A percentile compares a stretch with the other conserved stretches of the same genome.
phyloP scores from a whole-genome alignment of 1,284 basidiomycete species.

The Cystobasidiaceae sp. region DNA sequence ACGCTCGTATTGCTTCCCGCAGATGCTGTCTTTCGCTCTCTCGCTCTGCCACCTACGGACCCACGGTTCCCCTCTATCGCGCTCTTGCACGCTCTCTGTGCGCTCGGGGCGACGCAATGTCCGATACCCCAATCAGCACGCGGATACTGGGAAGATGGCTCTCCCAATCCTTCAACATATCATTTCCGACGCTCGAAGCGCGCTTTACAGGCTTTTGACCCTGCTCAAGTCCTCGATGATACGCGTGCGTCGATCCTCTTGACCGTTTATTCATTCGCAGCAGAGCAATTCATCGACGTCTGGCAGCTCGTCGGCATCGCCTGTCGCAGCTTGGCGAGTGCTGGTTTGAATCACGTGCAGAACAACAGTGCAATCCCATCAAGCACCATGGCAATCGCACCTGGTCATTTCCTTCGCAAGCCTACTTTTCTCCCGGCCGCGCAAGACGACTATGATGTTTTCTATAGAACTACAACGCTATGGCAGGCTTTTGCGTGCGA shows the following conservation, averaged over 20 bases:
- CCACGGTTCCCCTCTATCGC: slow-evolving; percentile 22
- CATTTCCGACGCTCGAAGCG: slow-evolving; percentile 19
- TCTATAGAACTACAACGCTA: slow-evolving; percentile 21
- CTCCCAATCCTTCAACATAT: neutral
- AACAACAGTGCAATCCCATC: slow-evolving; percentile 22
- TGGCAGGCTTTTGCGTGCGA: slow-evolving; percentile 11
- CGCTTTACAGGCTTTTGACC: slow-evolving; percentile 5
- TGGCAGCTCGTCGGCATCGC: slow-evolving; percentile 23
- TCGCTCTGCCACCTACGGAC: slow-evolving; percentile 23
- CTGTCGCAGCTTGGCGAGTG: neutral
- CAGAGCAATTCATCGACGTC: slow-evolving; percentile 25
- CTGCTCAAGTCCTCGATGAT: slow-evolving; percentile 9
- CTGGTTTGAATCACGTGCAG: slow-evolving; percentile 27
- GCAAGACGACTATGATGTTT: slow-evolving; percentile 22
- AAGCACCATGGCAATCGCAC: slow-evolving; percentile 12
- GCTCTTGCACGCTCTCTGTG: slow-evolving; percentile 13
- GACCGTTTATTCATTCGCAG: slow-evolving; percentile 17
- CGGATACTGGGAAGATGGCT: slow-evolving; percentile 16
- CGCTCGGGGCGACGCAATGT: neutral
- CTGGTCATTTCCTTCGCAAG: slow-evolving; percentile 26
- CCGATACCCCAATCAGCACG: slow-evolving; percentile 5
- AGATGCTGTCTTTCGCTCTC: slow-evolving; percentile 13
- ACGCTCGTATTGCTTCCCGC: slow-evolving; percentile 6
- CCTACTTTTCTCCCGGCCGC: slow-evolving; percentile 1
- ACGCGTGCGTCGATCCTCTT: slow-evolving; percentile 4